These are phyloP conservation scores for Xylariaceae sp. DNA, from an alignment of 2,329 filamentous ascomycete genomes.

Conservation along the genomic window DNA sequence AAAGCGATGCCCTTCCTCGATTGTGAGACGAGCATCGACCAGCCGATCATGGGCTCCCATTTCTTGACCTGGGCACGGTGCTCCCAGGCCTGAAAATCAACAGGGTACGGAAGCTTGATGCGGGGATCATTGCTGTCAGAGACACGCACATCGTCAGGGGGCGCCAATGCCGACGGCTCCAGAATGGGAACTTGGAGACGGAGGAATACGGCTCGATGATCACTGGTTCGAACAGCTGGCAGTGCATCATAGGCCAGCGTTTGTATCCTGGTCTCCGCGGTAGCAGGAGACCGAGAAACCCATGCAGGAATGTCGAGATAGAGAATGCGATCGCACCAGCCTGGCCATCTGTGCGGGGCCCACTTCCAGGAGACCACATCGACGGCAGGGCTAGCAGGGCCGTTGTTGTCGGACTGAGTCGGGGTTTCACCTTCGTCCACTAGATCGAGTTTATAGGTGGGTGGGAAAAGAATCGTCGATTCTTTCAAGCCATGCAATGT, in stretches of 20 bases:
- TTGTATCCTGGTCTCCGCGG: constrained; percentile 33
- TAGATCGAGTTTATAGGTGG: constrained; percentile 80
- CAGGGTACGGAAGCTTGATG: constrained; percentile 42
- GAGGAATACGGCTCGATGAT: constrained; percentile 80
- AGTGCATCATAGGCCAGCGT: constrained; percentile 69
- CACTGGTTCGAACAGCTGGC: constrained; percentile 73
- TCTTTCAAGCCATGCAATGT: constrained; percentile 77
- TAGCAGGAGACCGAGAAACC: constrained; percentile 33
- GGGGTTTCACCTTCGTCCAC: constrained; percentile 13
- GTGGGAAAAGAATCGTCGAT: constrained; percentile 70
- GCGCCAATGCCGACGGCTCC: constrained; percentile 36
- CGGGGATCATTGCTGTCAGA: constrained; percentile 22
- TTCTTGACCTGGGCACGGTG: constrained; percentile 36
- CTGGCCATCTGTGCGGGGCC: constrained; percentile 78
- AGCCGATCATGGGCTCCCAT: constrained; percentile 41
- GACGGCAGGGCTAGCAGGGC: constrained; percentile 15
- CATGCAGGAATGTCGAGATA: constrained; percentile 61
- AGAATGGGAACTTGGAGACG: constrained; percentile 59
- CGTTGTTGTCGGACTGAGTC: constrained; percentile 5
- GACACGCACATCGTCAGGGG: constrained; percentile 22
- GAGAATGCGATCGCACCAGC: constrained; percentile 89
- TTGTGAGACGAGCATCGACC: constrained; percentile 51
- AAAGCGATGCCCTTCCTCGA: constrained; percentile 47
- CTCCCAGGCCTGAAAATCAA: constrained; percentile 52
- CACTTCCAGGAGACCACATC: constrained; percentile 59